Evolutionary conservation across 2,329 filamentous ascomycete genomes (phyloP), one percentile per base, ranked within the genome.

Genomic region (Chrysosporium keratinophilum): DNA sequence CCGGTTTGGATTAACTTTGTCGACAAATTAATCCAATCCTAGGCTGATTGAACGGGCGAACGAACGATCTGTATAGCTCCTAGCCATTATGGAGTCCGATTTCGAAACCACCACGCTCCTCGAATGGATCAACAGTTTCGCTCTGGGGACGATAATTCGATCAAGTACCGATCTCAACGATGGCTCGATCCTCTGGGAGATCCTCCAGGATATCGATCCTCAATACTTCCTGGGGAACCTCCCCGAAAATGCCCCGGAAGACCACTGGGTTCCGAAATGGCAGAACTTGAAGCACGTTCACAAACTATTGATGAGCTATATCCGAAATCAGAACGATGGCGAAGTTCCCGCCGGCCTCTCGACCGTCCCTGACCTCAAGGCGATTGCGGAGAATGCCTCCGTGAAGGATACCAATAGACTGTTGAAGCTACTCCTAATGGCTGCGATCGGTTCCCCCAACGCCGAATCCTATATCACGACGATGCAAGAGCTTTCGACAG

Each of bases 401-500:
- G 60, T 67, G 33, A 69, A 69, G 54, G 71, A 75, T 59, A 69
- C 68, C 44, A 69, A 73, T 54, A 72, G 84, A 72, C 72, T 85
- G 49, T 71, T 85, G 41, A 80, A 80, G 55, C 73, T 85, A 53
- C 76, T 85, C 64, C 72, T 85, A 19, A 77, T 82, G 54, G 76
- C 76, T n/a, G 80, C 80, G 23, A 77, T 82, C 58, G 76, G 78
- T 63, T 81, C 81, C 11, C 76, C 79, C 23, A 76, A 80, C 52
- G 67, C 70, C 14, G 76, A 76, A 54, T 72, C 74, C 34, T 82
- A 81, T 62, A 74, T 84, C 54, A 67, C 68, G 43, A 73, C 69
- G 42, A 70, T 76, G 57, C 71, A 72, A 59, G 65, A 64, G 40
- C 58, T 76, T 41, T 70, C 67, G 42, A 69, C 68, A 4, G 63